phyloP scores from a whole-genome alignment of 2,329 filamentous ascomycete genomes.

The Fusarium anthophilum region DNA sequence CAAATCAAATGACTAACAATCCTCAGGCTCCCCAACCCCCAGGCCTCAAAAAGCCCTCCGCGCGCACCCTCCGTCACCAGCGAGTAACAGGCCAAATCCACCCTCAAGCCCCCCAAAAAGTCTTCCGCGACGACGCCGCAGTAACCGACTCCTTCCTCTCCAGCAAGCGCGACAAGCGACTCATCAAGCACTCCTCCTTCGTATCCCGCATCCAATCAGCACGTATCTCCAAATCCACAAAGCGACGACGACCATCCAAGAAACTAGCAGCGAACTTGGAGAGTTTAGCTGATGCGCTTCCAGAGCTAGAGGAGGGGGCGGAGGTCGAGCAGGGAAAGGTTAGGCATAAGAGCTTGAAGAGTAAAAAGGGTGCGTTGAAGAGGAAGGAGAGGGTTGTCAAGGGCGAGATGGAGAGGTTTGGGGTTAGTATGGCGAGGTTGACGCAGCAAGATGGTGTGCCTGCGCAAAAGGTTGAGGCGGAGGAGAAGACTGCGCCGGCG shows the following conservation, averaged over 20 bases:
- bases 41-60: constrained; percentile 63
- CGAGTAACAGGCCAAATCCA: constrained; percentile 60
- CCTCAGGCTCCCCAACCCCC: constrained; percentile 46
- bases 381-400: constrained; percentile 82
- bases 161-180: constrained; percentile 84
- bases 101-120: constrained; percentile 61
- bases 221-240: constrained; percentile 36
- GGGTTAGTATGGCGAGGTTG: constrained; percentile 82
- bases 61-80: constrained; percentile 64
- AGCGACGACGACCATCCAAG: constrained; percentile 70
- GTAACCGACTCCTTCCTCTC: constrained; percentile 69
- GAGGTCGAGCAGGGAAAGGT: constrained; percentile 67
- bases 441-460: constrained; percentile 46
- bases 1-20: background rate
- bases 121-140: constrained; percentile 60
- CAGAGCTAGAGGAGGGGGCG: constrained; percentile 64
- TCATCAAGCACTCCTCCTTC: constrained; percentile 83
- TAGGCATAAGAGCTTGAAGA: constrained; percentile 77
- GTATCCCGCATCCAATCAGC: constrained; percentile 77
- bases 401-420: constrained; percentile 85
- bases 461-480: constrained; percentile 14
- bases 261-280: constrained; percentile 82
- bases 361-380: constrained; percentile 82
- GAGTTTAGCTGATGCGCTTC: constrained; percentile 82
- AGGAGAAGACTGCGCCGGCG: constrained; percentile 34